Conservation (phyloP, 176 grass and related monocot genomes). For the Puccinellia tenuiflora region DNA sequence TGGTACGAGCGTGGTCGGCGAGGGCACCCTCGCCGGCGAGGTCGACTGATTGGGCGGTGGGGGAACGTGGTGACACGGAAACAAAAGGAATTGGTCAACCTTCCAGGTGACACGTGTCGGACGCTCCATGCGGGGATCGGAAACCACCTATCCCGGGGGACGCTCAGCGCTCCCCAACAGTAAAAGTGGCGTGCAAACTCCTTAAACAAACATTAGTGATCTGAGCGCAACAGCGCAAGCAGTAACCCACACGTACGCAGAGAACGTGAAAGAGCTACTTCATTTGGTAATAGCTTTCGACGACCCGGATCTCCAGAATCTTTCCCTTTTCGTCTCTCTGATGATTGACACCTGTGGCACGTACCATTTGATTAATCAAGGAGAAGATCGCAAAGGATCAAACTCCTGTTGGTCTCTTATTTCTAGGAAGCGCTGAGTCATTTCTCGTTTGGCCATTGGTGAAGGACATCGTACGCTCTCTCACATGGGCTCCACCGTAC, state of each 20-base stretch:
- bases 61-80: too few species aligned
- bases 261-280: conserved; percentile 17
- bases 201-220: not conserved
- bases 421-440: conserved; percentile 31
- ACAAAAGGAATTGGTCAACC: too few species aligned
- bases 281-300: conserved; percentile 7
- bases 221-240: not conserved
- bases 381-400: not conserved
- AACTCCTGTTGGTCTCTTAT: conserved; percentile 20
- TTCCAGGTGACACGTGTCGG: too few species aligned
- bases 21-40: too few species aligned
- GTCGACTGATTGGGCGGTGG: too few species aligned
- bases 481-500: conserved; percentile 42
- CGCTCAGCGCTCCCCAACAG: too few species aligned
- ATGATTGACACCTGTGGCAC: conserved; percentile 43
- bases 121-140: too few species aligned
- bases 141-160: too few species aligned
- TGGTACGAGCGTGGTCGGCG: too few species aligned
- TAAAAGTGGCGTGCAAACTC: not conserved
- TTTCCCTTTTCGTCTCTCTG: conserved; percentile 32
- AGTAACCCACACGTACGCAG: not conserved
- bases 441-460: conserved; percentile 25
- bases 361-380: not conserved
- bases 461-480: not conserved
- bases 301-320: conserved; percentile 26